Evolutionary conservation across 2,329 filamentous ascomycete species (phyloP).

Genomic region (Colletotrichum sojae): DNA sequence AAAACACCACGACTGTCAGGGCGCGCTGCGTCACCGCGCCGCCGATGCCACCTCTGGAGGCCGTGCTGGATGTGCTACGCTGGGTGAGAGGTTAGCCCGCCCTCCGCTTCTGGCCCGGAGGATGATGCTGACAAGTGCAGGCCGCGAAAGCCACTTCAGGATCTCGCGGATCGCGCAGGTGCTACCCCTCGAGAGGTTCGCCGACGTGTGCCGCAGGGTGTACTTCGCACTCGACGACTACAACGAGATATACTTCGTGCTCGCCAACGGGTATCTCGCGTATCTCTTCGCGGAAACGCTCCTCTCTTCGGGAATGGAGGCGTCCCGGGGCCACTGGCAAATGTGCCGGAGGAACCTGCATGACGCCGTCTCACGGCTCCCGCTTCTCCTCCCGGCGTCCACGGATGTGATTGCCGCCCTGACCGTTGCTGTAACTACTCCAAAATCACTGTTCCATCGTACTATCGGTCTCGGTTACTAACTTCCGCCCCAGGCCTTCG

Average conservation of each 20-base stretch:
- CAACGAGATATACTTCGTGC: slow-evolving; percentile 50
- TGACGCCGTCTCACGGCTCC: slow-evolving; percentile 9
- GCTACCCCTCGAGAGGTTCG: slow-evolving; percentile 50
- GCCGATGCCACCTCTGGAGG: background rate
- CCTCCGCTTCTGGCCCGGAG: too few species aligned
- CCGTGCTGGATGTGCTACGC: background rate
- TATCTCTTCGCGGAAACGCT: slow-evolving; percentile 53
- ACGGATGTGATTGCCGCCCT: slow-evolving; percentile 51
- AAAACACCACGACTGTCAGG: background rate
- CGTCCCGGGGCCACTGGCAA: slow-evolving; percentile 44
- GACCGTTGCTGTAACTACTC: background rate
- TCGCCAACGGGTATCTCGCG: slow-evolving; percentile 53
- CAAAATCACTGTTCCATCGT: background rate
- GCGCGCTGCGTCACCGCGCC: too few species aligned
- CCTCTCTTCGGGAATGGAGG: slow-evolving; percentile 42
- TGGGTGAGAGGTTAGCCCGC: slow-evolving; percentile 3
- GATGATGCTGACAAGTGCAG: background rate
- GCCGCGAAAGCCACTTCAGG: slow-evolving; percentile 43
- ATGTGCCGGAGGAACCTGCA: slow-evolving; percentile 48
- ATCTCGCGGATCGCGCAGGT: slow-evolving; percentile 51
- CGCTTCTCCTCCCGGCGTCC: slow-evolving; percentile 50
- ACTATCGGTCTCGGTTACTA: slow-evolving; percentile 31
- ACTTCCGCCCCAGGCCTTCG: slow-evolving; percentile 51
- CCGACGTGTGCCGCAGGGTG: slow-evolving; percentile 51
- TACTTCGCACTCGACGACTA: slow-evolving; percentile 54